Evolutionary conservation across 208 protist species (phyloP), one percentile per base, ranked within the genome.

Genomic region (Trypanosoma melophagium): DNA sequence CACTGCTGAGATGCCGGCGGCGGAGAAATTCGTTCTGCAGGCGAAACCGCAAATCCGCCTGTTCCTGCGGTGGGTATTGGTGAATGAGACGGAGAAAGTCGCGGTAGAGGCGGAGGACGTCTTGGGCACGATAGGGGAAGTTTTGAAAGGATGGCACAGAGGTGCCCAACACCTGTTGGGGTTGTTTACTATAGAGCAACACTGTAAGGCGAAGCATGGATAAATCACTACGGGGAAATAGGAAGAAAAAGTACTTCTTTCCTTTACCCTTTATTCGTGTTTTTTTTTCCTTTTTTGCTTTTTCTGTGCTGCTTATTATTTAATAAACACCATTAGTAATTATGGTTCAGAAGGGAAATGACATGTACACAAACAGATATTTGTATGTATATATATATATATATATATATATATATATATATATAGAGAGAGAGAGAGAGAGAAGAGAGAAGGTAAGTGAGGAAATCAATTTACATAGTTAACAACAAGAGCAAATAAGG

Each of bases 51-150:
- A 92, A 54, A 38, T 93, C 90, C 12, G 61, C 60, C 3, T 84
- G 80, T 58, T 94, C 87, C 67, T 86, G 77, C 0, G 86, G 83
- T 0, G 75, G 69, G 62, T 93, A 76, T 57, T 77, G 75, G 66
- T 92, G 81, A 60, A 96, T 89, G 64, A 94, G 84, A n/a, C 80
- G 80, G 12, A 92, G 80, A 42, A 96, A 93, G 67, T 83, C 66
- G 5, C 79, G 72, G 73, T 96, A 96, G 5, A 94, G 74, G 49
- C 86, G 60, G 16, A 96, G 72, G 0, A 83, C 79, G 22, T 94
- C 85, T 16, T 71, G 77, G 10, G 87, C 85, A 2, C 70, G 75
- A 57, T 86, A 91, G 7, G 90, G 87, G 58, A 88, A 96, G 71
- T 88, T 47, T 35, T 66, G 67, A 60, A 86, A 96, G 19, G 82